These are phyloP conservation scores for Annona squamosa DNA, from an alignment of 164 flowering plant genomes.

Conservation along the genomic window DNA sequence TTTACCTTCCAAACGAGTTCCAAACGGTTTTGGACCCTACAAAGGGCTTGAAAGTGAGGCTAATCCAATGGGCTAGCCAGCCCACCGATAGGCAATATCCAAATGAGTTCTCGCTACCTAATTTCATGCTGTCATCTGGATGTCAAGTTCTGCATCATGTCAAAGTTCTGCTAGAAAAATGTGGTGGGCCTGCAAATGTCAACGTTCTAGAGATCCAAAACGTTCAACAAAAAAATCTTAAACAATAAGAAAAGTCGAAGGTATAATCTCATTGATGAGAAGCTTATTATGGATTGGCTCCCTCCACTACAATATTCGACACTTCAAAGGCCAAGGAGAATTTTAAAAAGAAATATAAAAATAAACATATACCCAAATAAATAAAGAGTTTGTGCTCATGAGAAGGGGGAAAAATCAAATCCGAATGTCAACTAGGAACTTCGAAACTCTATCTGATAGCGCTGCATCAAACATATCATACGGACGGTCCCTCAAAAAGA, in stretches of 20 bases:
- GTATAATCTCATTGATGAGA: no score
- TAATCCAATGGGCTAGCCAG: not conserved
- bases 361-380: no score
- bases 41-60: not conserved
- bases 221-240: not conserved
- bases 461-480: constrained; percentile 94
- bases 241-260: not conserved
- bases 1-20: no score
- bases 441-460: constrained; percentile 70
- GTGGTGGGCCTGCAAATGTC: not conserved
- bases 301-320: no score
- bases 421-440: constrained; percentile 86
- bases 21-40: no score
- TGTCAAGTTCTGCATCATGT: no score
- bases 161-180: no score
- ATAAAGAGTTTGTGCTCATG: not conserved
- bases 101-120: not conserved
- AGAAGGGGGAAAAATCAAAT: constrained; percentile 17
- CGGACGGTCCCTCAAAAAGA: constrained; percentile 64
- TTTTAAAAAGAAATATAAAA: no score
- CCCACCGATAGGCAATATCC: not conserved
- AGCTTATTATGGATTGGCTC: no score
- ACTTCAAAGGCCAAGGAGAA: no score
- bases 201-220: no score
- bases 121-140: not conserved